Conservation (phyloP, 2,329 filamentous ascomycete species). For the Penicillium brevicompactum region DNA sequence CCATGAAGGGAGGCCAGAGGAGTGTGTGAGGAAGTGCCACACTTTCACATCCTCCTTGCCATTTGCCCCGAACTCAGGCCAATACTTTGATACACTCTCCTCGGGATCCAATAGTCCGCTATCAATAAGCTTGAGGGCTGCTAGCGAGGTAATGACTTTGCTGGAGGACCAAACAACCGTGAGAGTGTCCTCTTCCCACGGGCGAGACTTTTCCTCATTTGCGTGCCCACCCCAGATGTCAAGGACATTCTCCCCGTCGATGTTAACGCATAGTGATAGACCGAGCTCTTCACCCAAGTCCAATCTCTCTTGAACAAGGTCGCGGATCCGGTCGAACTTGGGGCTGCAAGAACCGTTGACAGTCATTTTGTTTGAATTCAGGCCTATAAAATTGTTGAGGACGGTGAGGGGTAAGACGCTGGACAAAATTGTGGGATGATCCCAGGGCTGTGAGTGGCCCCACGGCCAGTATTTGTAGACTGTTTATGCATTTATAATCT, state of each 20-base stretch:
- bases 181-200: conserved; percentile 40
- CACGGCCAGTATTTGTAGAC: too few species aligned
- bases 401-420: neutral
- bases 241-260: conserved; percentile 53
- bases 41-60: conserved; percentile 33
- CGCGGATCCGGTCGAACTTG: conserved; percentile 39
- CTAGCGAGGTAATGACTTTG: conserved; percentile 30
- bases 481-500: neutral
- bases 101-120: conserved; percentile 28
- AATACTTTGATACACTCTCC: conserved; percentile 32
- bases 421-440: neutral
- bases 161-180: conserved; percentile 29
- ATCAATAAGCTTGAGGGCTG: conserved; percentile 28
- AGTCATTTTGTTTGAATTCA: conserved; percentile 20
- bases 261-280: conserved; percentile 44
- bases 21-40: conserved; percentile 27
- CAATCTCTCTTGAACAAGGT: conserved; percentile 40
- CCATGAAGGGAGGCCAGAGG: conserved; percentile 27
- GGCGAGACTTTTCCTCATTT: conserved; percentile 31
- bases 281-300: conserved; percentile 46
- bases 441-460: neutral
- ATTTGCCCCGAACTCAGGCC: conserved; percentile 36
- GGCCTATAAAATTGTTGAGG: neutral
- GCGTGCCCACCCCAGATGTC: conserved; percentile 43
- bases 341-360: conserved; percentile 40